Base-by-base conservation (phyloP, 169 alveolate species). In the Cryptosporidium viatorum region DNA sequence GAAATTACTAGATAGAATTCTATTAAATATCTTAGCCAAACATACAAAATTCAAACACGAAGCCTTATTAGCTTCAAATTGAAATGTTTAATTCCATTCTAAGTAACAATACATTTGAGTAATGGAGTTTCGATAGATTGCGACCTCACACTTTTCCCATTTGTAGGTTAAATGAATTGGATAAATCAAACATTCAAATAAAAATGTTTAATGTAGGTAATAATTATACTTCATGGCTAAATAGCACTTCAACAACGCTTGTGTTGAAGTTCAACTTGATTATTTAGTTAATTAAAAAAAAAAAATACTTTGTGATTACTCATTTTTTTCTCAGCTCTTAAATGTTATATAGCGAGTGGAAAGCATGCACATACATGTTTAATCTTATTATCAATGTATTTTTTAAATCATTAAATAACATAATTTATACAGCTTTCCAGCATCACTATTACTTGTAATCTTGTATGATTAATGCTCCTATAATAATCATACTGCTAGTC, bases 401-500 rank as follows among this genome's bases (percentile, higher is more conserved):
- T 50, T n/a, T 50, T 50, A 16, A 50, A 7, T 50, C 10, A 51
- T 6, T 51, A 21, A 14, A 14, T 5, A 51, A 6, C 62, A 55
- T 6, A 55, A 55, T 23, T 21, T 55, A 55, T 10, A 55, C 67
- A 55, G 67, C 67, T 55, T 55, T 55, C 35, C 37, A 55, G 12
- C 67, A 55, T 55, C 67, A 55, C 67, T 29, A 55, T 12, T n/a
- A 26, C 3, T 55, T 9, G 3, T 26, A 21, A 26, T 26, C 21
- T 21, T 12, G 35, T 55, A 26, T 23, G 10, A 55, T 16, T 18
- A 69, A 16, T 39, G 4, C 29, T 23, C 26, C 16, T 16, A 43
- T 70, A 16, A 50, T 10, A 70, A 50, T 5, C 37, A 70, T 41
- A n/a, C 23, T 43, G 33, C 43, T 71, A 93, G 75, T 94, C 96